Percentiles rank a stretch among this genome's conserved stretches.
These are phyloP conservation scores for Apiospora sp. DNA, from an alignment of 2,329 filamentous ascomycete genomes.

Conservation along the genomic window DNA sequence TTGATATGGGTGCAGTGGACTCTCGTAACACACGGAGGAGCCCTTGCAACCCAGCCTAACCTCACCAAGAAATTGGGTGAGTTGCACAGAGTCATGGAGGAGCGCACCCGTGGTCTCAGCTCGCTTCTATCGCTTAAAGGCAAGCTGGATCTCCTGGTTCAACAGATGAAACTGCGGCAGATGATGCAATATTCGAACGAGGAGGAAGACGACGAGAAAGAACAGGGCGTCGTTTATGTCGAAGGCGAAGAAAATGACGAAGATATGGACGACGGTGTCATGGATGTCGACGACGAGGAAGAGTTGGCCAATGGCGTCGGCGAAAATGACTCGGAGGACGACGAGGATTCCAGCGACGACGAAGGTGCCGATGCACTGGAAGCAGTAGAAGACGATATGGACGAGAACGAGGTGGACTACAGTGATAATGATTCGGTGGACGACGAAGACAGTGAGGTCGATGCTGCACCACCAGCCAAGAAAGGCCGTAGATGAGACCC, in stretches of 20 bases:
- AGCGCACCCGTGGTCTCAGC: conserved; percentile 82
- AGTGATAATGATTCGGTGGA: conserved; percentile 67
- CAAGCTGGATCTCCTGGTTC: conserved; percentile 92
- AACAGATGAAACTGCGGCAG: conserved; percentile 83
- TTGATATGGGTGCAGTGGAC: conserved; percentile 98
- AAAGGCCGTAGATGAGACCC: conserved; percentile 27
- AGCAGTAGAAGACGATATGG: conserved; percentile 52
- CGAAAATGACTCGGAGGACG: conserved; percentile 67
- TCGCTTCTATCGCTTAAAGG: conserved; percentile 90
- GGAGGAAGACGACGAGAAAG: conserved; percentile 67
- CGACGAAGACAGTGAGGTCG: conserved; percentile 61
- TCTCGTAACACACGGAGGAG: conserved; percentile 89
- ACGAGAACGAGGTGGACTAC: conserved; percentile 65
- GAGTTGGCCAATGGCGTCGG: conserved; percentile 62
- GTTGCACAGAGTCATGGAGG: conserved; percentile 86
- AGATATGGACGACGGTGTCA: conserved; percentile 50
- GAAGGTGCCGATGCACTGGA: conserved; percentile 54
- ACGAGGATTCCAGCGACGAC: conserved; percentile 50
- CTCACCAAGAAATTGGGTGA: conserved; percentile 79
- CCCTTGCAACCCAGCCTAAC: conserved; percentile 85
- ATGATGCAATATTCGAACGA: conserved; percentile 68
- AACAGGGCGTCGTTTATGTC: conserved; percentile 83
- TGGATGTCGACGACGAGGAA: conserved; percentile 66
- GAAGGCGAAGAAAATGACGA: conserved; percentile 77
- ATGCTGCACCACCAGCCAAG: conserved; percentile 57